Base-by-base conservation (phyloP, 2,329 filamentous ascomycete genomes). In the Verticillium isaacii region DNA sequence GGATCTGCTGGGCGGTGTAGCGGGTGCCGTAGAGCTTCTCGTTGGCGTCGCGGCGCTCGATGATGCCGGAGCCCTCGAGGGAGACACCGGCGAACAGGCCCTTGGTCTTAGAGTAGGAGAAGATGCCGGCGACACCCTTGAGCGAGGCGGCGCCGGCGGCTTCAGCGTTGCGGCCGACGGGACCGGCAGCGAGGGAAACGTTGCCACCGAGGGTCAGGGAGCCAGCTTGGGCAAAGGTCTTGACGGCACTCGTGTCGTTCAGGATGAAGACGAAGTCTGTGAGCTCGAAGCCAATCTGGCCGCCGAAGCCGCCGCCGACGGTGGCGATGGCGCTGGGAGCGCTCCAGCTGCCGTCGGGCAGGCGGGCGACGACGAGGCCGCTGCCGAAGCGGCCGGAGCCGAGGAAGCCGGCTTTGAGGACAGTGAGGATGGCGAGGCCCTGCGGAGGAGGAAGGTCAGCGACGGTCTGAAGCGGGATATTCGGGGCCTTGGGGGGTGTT, bases 191-290 rank as follows among this genome's bases (percentile, higher is more conserved):
- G 69, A 99, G 89, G 4, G 92, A 97, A 39, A 98, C 95, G 72
- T 99, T 99, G 66, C 95, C 95, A 69, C 95, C 95, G 7, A 99
- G 83, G 5, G 95, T 98, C 65, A 99, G 82, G 60, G 91, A 94
- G 4, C 95, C 95, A 45, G 90, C 88, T 75, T 98, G 94, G 6
- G 93, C 92, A 76, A 99, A 98, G 9, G 94, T 93, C 75, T 92
- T 92, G 67, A 99, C 94, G 55, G 95, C 94, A 62, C 82, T 86
- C 52, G 88, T 82, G 72, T 99, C 94, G 78, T 99, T 99, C 66
- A 99, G 87, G 67, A 99, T 97, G 78, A 99, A 98, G 73, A 99
- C 95, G 73, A 99, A 99, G 74, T 95, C 92, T 63, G 92, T 95
- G 64, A 96, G 77, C 76, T 96, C 92, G 75, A 94, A 91, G 39